Conservation (phyloP, 169 alveolate genomes). For the Sarcocystis neurona region DNA sequence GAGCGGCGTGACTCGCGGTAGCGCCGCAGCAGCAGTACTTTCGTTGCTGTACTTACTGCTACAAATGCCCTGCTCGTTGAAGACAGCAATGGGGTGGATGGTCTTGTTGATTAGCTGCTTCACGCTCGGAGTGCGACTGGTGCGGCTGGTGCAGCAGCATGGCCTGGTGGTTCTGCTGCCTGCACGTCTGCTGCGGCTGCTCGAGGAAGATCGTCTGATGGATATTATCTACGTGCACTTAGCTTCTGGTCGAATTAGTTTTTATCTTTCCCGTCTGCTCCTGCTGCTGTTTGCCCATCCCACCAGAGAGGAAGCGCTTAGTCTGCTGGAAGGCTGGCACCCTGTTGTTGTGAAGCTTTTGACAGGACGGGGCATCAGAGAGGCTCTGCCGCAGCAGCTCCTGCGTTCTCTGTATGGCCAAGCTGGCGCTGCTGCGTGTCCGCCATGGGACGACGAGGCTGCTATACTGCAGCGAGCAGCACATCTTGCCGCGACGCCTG, state of each 20-base stretch:
- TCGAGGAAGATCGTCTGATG: constrained; percentile 13
- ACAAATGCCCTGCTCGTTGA: too few species aligned
- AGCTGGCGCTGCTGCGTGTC: too few species aligned
- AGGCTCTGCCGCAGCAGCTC: neutral
- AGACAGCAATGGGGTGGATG: too few species aligned
- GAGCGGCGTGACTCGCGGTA: too few species aligned
- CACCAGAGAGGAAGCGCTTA: constrained; percentile 14
- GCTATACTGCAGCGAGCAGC: too few species aligned
- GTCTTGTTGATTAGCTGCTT: neutral
- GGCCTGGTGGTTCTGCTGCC: neutral
- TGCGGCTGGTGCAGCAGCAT: neutral
- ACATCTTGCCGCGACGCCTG: too few species aligned
- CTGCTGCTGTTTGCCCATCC: constrained; percentile 21
- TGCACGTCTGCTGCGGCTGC: neutral
- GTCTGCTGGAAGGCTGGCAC: constrained; percentile 24
- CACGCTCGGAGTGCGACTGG: neutral
- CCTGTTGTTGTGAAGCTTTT: constrained; percentile 6
- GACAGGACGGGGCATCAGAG: constrained; percentile 4
- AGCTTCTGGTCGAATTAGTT: constrained; percentile 10
- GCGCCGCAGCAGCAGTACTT: too few species aligned
- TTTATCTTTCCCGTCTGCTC: constrained; percentile 20
- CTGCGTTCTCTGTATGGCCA: neutral
- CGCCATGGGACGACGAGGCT: too few species aligned
- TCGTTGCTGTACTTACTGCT: too few species aligned
- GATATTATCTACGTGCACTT: constrained; percentile 19